Conservation (phyloP, 441 rosid species). For the Syzygium syzygioides region DNA sequence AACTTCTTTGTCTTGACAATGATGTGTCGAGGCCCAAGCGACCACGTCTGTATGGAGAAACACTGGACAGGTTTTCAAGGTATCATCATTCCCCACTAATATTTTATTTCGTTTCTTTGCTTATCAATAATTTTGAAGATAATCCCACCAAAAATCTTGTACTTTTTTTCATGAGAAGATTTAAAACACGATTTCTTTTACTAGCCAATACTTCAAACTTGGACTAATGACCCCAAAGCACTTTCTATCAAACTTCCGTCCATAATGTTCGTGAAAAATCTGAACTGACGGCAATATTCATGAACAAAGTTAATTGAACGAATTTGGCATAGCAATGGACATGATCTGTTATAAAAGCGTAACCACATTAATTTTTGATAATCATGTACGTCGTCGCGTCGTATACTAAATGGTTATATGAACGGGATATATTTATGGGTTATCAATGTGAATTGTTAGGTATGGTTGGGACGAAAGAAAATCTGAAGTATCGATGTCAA, state of each 20-base stretch:
- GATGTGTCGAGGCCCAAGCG: not conserved
- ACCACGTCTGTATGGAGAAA: not conserved
- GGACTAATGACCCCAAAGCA: not conserved
- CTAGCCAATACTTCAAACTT: not conserved
- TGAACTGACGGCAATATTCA: not conserved
- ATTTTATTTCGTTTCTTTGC: not conserved
- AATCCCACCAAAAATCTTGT: not conserved
- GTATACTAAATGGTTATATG: not conserved
- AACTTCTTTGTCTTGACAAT: not conserved
- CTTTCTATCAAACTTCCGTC: not conserved
- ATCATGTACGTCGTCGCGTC: not conserved
- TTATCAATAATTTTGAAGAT: not conserved
- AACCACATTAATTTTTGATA: not conserved
- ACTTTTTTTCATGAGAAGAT: not conserved
- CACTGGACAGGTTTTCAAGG: not conserved
- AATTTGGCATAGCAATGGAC: not conserved
- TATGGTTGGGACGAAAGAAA: not conserved
- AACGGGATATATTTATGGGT: no score
- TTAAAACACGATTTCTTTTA: not conserved
- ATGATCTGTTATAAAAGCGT: not conserved
- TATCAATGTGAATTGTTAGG: not conserved
- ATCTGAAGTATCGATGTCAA: not conserved
- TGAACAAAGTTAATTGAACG: not conserved
- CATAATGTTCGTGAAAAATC: not conserved
- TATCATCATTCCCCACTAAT: not conserved